These are phyloP conservation scores for Cercospora sp. DNA, from an alignment of 2,329 filamentous ascomycete genomes.

Conservation along the genomic window DNA sequence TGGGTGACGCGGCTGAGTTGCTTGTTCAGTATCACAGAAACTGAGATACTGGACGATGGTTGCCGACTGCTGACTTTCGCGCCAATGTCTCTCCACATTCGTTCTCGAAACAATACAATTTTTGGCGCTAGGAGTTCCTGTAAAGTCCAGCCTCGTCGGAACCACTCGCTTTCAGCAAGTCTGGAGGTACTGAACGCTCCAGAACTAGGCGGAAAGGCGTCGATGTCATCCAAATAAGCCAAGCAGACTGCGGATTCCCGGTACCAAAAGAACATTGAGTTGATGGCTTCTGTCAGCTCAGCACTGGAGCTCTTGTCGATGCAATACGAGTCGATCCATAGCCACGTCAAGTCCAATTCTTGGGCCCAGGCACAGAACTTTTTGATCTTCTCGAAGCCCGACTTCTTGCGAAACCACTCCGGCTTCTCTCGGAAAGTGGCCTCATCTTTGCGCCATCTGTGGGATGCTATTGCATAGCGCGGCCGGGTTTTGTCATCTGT, in stretches of 20 bases:
- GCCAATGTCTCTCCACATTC: background rate
- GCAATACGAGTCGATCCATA: conserved; percentile 11
- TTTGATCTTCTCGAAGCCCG: background rate
- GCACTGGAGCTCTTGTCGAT: background rate
- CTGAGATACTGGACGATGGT: too few relatives aligned
- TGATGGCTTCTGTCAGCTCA: background rate
- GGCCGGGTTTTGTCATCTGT: background rate
- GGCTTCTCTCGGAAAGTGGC: background rate
- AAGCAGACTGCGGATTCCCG: background rate
- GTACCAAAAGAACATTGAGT: conserved; percentile 8
- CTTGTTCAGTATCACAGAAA: background rate
- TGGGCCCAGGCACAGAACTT: background rate
- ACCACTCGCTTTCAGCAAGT: conserved; percentile 1
- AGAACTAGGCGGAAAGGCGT: background rate
- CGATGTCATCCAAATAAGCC: background rate
- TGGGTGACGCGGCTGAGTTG: background rate
- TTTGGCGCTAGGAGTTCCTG: conserved; percentile 16
- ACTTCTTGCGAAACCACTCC: background rate
- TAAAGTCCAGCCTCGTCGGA: conserved; percentile 16
- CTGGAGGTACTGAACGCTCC: background rate
- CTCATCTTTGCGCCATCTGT: conserved; percentile 10
- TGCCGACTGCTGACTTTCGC: background rate
- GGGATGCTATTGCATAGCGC: conserved; percentile 2
- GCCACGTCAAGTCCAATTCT: background rate
- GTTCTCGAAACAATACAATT: conserved; percentile 15